These are phyloP conservation scores for Vitis hybrid DNA, from an alignment of 177 flowering plant genomes.

Conservation along the genomic window DNA sequence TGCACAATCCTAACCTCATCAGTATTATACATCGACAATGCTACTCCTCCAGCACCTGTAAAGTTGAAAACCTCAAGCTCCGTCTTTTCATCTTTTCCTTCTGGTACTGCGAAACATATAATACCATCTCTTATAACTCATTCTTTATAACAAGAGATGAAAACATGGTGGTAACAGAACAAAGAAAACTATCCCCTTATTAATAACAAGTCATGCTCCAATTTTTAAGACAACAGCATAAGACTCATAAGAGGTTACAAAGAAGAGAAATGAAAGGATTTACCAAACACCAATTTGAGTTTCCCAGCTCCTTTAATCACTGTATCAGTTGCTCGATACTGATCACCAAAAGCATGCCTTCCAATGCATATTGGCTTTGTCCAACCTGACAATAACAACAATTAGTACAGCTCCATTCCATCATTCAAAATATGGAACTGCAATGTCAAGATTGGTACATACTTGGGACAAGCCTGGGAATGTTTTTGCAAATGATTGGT, in stretches of 20 bases:
- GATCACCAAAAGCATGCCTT: constrained; percentile 99
- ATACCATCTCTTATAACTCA: neutral
- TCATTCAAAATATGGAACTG: neutral
- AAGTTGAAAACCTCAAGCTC: constrained; percentile 83
- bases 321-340: constrained; percentile 86
- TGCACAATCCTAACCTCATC: constrained; percentile 69
- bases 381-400: constrained; percentile 60
- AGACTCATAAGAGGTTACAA: neutral
- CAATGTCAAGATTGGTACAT: constrained; percentile 10
- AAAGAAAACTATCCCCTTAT: no score
- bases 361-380: constrained; percentile 97
- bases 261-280: constrained; percentile 3
- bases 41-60: constrained; percentile 90
- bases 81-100: constrained; percentile 58
- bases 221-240: neutral
- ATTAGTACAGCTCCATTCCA: neutral
- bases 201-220: no score
- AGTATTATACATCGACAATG: constrained; percentile 91
- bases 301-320: constrained; percentile 87
- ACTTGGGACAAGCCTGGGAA: constrained; percentile 93
- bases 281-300: constrained; percentile 88
- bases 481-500: constrained; percentile 89
- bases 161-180: neutral
- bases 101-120: constrained; percentile 54
- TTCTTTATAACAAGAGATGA: neutral